Evolutionary conservation across 1,139 yeast species (phyloP).

Genomic region (Debaryomyces nepalensis): DNA sequence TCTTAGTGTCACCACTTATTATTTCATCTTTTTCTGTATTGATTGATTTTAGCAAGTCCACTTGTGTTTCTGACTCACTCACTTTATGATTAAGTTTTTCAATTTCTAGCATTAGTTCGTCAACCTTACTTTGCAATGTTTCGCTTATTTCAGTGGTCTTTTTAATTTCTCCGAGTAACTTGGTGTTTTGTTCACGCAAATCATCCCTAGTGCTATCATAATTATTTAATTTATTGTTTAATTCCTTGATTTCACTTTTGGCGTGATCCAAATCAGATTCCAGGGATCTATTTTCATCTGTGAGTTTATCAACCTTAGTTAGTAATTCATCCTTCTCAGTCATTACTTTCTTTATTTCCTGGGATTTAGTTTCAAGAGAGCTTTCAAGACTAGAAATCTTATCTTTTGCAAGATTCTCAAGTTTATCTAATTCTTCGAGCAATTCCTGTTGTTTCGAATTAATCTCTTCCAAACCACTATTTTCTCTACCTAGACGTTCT

Average conservation of each 20-base stretch:
- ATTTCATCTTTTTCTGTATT: constrained; percentile 28
- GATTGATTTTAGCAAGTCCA: constrained; percentile 11
- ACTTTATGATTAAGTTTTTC: constrained; percentile 14
- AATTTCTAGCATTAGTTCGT: constrained; percentile 24
- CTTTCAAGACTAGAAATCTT: constrained; percentile 27
- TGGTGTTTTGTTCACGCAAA: constrained; percentile 25
- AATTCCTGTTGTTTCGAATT: constrained; percentile 27
- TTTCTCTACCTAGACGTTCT: constrained; percentile 18
- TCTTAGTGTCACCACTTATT: constrained; percentile 30
- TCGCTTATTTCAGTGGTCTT: constrained; percentile 25
- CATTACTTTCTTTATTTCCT: constrained; percentile 15
- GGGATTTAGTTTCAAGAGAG: constrained; percentile 16
- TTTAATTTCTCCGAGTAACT: constrained; percentile 24
- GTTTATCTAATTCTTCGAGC: constrained; percentile 27
- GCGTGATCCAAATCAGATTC: constrained; percentile 15
- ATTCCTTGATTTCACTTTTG: constrained; percentile 24
- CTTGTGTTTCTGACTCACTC: constrained; percentile 17
- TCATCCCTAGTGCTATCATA: constrained; percentile 20
- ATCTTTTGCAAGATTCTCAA: constrained; percentile 28
- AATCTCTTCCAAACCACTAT: constrained; percentile 20
- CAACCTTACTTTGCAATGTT: constrained; percentile 25
- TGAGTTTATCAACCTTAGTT: constrained; percentile 19
- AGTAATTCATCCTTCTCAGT: constrained; percentile 21
- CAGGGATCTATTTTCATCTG: constrained; percentile 4
- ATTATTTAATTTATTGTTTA: constrained; percentile 15